phyloP scores from a whole-genome alignment of 1,139 yeast species.

The Zygosaccharomyces pseudobailii region DNA sequence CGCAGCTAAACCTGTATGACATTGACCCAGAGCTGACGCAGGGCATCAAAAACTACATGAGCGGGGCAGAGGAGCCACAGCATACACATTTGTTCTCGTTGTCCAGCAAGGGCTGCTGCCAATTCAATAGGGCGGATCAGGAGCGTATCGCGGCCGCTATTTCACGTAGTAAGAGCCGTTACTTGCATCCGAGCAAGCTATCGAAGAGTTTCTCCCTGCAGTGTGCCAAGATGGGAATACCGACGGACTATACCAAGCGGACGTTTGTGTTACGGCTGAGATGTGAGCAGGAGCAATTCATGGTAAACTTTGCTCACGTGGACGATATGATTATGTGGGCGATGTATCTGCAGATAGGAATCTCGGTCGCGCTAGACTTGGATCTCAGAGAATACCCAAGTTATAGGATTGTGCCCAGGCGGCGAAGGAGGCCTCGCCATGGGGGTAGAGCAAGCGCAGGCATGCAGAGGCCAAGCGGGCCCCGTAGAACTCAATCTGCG shows the following conservation, averaged over 20 bases:
- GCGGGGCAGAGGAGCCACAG: slow-evolving; percentile 23
- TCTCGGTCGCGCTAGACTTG: slow-evolving; percentile 61
- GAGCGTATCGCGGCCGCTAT: slow-evolving; percentile 31
- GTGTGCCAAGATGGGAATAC: slow-evolving; percentile 64
- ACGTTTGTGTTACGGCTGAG: slow-evolving; percentile 52
- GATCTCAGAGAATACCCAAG: slow-evolving; percentile 56
- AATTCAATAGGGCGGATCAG: slow-evolving; percentile 30
- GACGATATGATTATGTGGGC: slow-evolving; percentile 67
- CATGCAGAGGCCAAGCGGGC: slow-evolving; percentile 5
- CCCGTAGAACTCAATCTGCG: slow-evolving; percentile 18
- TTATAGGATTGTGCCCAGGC: slow-evolving; percentile 69
- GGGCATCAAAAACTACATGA: slow-evolving; percentile 21
- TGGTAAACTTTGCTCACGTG: slow-evolving; percentile 50
- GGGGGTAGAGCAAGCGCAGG: slow-evolving; percentile 14
- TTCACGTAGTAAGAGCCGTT: slow-evolving; percentile 27
- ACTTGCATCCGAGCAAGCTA: slow-evolving; percentile 36
- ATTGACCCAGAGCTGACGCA: slow-evolving; percentile 29
- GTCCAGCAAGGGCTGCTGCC: slow-evolving; percentile 18
- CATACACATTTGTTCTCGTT: slow-evolving; percentile 14
- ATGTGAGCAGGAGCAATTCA: slow-evolving; percentile 63
- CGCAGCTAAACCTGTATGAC: slow-evolving; percentile 62
- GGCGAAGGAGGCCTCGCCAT: slow-evolving; percentile 46
- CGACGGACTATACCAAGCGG: slow-evolving; percentile 51
- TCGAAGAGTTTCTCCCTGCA: slow-evolving; percentile 62
- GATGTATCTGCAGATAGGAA: slow-evolving; percentile 52